Evolutionary conservation across 768 basidiomycete genomes (phyloP).

Genomic region (Amanita thiersii): DNA sequence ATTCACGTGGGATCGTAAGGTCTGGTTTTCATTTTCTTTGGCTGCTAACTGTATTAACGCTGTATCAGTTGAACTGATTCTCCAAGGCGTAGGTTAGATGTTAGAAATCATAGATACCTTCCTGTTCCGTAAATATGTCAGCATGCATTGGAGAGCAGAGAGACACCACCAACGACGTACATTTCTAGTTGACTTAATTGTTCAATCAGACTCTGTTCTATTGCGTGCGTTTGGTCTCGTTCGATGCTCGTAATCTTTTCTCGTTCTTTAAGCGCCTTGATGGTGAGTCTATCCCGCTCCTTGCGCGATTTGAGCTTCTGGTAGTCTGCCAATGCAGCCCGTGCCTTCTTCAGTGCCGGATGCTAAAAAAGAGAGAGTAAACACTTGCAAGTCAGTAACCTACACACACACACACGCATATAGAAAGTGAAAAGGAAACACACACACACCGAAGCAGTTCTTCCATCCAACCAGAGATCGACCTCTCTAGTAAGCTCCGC

Average conservation of each 20-base stretch:
- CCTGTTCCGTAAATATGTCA: neutral
- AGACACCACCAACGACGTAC: conserved; percentile 17
- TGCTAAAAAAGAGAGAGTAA: conserved; percentile 1
- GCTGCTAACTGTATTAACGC: conserved; percentile 1
- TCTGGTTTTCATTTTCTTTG: neutral
- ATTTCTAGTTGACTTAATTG: conserved; percentile 24
- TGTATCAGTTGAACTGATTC: conserved; percentile 6
- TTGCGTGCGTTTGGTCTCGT: conserved; percentile 23
- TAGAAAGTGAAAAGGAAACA: conserved; percentile 15
- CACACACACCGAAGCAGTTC: conserved; percentile 27
- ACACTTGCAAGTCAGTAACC: too few relatives aligned
- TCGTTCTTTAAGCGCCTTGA: conserved; percentile 20
- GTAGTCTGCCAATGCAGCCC: conserved; percentile 29
- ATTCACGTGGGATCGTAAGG: conserved; percentile 1
- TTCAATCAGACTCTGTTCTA: conserved; percentile 26
- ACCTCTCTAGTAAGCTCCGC: conserved; percentile 36
- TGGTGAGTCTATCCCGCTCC: conserved; percentile 21
- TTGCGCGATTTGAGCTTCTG: conserved; percentile 27
- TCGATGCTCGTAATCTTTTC: conserved; percentile 23
- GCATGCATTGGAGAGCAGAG: neutral
- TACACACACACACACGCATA: conserved; percentile 5
- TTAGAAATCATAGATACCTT: too few relatives aligned
- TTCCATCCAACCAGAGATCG: conserved; percentile 42
- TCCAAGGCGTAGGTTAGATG: neutral
- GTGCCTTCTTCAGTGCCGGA: conserved; percentile 21